Evolutionary conservation across 2,329 filamentous ascomycete species (phyloP).

Genomic region (Coniochaeta sp.): DNA sequence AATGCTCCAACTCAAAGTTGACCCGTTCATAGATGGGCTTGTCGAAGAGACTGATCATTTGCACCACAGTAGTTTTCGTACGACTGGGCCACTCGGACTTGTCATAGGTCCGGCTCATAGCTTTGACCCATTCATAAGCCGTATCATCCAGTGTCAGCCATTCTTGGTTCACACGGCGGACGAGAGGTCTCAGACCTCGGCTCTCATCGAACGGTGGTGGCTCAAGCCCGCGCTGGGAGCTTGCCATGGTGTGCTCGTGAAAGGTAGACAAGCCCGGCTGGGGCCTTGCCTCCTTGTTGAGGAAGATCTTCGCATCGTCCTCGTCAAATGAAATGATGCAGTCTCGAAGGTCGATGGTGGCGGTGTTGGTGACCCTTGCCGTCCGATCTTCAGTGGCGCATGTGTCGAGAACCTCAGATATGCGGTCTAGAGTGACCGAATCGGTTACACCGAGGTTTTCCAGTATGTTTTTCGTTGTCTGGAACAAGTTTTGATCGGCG

Average conservation of each 20-base stretch:
- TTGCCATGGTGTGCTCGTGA: conserved; percentile 54
- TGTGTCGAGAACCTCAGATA: conserved; percentile 45
- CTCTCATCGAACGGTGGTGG: conserved; percentile 44
- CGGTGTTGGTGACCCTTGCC: conserved; percentile 36
- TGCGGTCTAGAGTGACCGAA: conserved; percentile 32
- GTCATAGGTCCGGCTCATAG: conserved; percentile 43
- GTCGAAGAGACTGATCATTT: conserved; percentile 48
- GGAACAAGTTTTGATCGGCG: conserved; percentile 48
- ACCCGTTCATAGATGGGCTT: conserved; percentile 42
- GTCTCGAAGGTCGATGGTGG: conserved; percentile 41
- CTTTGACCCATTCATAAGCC: conserved; percentile 50
- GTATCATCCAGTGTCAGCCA: conserved; percentile 52
- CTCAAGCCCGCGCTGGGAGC: conserved; percentile 41
- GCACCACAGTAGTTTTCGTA: conserved; percentile 49
- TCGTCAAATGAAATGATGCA: conserved; percentile 44
- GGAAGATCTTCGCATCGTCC: conserved; percentile 43
- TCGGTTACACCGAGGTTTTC: conserved; percentile 49
- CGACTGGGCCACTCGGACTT: conserved; percentile 50
- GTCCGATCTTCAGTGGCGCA: conserved; percentile 44
- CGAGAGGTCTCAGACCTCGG: conserved; percentile 45
- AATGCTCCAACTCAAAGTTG: conserved; percentile 26
- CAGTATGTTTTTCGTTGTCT: conserved; percentile 46
- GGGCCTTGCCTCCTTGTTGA: conserved; percentile 45
- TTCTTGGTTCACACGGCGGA: conserved; percentile 35
- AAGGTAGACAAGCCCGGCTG: conserved; percentile 53